Evolutionary conservation across 495 filamentous ascomycete genomes (phyloP), one percentile per base, ranked within the genome.

Genomic region (Margaritispora aquatica): DNA sequence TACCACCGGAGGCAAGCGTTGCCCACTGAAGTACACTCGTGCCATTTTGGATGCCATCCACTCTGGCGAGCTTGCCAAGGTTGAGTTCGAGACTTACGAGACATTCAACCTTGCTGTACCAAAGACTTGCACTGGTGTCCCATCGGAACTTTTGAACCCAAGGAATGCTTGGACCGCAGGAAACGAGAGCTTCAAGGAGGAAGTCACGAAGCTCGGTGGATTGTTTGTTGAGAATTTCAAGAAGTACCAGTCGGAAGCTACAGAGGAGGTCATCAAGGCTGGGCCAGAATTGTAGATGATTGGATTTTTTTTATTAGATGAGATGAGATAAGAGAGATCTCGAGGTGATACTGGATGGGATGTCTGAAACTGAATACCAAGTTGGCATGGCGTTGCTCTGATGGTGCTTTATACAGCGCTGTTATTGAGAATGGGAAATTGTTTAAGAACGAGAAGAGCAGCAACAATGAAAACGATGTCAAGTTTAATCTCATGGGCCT

Each of bases 21-120:
- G 94, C 86, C 93, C 95, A 53, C 84, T 97, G 68, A 96, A 97
- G 82, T 97, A 97, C 81, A 98, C 94, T 41, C 91, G 94, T 70
- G 94, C 94, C 64, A 97, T 98, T 75, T 85, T 98, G 57, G 93
- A 98, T 74, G 84, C 94, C 66, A 97, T 98, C 79, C 94, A 98
- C 85, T 91, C 81, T 58, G 94, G 94, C 64, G 88, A 96, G 75
- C 86, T 98, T 55, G 90, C 90, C 63, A 89, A 94, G 69, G 84
- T 79, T 56, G 85, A 94, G 69, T 98, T 90, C 78, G 94, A 98
- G 84, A 89, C 75, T 58, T 98, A 97, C 78, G 91, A 92, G 26
- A 87, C 89, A 52, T 98, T 98, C 88, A 96, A 96, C 80, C 89
- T 98, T 54, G 80, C 84, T 65, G 92, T 98, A 19, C 94, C 94